phyloP scores from a whole-genome alignment of 306 rosid species.

The Trichosanthes cucumerina region DNA sequence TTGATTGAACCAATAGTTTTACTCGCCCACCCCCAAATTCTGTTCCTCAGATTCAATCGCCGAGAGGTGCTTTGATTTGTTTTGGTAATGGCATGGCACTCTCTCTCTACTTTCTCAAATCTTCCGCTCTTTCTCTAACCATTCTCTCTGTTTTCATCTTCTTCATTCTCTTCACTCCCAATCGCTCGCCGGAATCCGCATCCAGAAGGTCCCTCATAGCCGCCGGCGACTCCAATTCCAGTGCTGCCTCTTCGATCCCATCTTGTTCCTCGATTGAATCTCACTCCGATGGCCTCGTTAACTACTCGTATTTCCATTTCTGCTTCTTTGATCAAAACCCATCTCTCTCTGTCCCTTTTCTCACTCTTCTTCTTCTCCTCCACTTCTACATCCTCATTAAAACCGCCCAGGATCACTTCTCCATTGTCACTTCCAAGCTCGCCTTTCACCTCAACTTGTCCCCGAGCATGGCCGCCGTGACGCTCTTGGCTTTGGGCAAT shows the following conservation, averaged over 20 bases:
- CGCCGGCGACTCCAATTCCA: neutral
- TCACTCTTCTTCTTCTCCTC: slow-evolving; percentile 47
- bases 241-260: neutral
- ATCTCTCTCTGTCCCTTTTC: slow-evolving; percentile 34
- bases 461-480: slow-evolving; percentile 84
- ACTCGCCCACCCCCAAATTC: neutral
- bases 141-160: slow-evolving; percentile 26
- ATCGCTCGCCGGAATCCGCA: slow-evolving; percentile 1
- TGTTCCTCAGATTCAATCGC: neutral
- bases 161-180: slow-evolving; percentile 27
- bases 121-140: slow-evolving; percentile 12
- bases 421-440: slow-evolving; percentile 64
- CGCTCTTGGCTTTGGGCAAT: slow-evolving; percentile 79
- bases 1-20: neutral
- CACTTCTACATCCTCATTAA: slow-evolving; percentile 85
- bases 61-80: neutral
- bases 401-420: slow-evolving; percentile 82
- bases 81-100: slow-evolving; percentile 58
- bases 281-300: slow-evolving; percentile 40
- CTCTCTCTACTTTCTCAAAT: slow-evolving; percentile 16
- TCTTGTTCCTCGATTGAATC: slow-evolving; percentile 22
- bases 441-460: slow-evolving; percentile 57
- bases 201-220: slow-evolving; percentile 40
- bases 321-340: slow-evolving; percentile 32
- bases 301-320: slow-evolving; percentile 34